A percentile compares a stretch with the other conserved stretches of the same genome.
These are phyloP conservation scores for Alisma plantagoaquatica DNA, from an alignment of 106 monocot genomes.

Conservation along the genomic window DNA sequence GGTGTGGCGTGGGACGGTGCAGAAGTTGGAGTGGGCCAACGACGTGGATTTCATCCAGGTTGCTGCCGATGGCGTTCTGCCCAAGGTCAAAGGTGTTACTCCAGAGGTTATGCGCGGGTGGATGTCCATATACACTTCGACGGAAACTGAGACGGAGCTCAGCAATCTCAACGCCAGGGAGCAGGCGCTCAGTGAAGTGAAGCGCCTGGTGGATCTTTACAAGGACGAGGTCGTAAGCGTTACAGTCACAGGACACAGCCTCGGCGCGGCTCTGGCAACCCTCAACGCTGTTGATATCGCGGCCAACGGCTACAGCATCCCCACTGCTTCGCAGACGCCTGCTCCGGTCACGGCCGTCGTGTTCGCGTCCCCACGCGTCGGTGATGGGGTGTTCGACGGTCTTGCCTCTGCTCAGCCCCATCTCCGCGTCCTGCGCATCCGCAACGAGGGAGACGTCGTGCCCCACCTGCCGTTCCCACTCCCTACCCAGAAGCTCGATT, in stretches of 20 bases:
- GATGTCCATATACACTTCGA: conserved; percentile 12
- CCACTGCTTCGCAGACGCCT: not conserved
- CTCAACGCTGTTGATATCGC: conserved; percentile 59
- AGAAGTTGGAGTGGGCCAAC: conserved; percentile 10
- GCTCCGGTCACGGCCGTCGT: conserved; percentile 50
- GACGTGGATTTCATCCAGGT: no score
- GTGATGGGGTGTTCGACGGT: conserved; percentile 38
- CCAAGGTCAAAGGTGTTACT: not conserved
- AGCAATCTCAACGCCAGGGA: conserved; percentile 10
- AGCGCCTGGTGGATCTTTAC: conserved; percentile 40
- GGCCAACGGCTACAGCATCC: conserved; percentile 34
- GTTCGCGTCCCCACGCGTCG: conserved; percentile 70
- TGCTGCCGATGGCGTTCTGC: conserved; percentile 6
- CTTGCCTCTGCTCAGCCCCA: conserved; percentile 18
- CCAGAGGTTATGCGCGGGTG: conserved; percentile 8
- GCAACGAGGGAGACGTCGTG: conserved; percentile 47
- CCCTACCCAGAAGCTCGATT: no score
- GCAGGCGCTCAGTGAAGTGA: conserved; percentile 32
- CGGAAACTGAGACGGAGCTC: conserved; percentile 7
- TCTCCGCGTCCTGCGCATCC: conserved; percentile 39
- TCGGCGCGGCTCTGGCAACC: no score
- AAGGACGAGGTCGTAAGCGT: conserved; percentile 61
- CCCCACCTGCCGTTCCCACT: conserved; percentile 45
- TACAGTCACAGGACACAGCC: no score
- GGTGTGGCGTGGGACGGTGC: conserved; percentile 14